Evolutionary conservation across 306 rosid species (phyloP), one percentile per base, ranked within the genome.

Genomic region (Dryas drummondii): DNA sequence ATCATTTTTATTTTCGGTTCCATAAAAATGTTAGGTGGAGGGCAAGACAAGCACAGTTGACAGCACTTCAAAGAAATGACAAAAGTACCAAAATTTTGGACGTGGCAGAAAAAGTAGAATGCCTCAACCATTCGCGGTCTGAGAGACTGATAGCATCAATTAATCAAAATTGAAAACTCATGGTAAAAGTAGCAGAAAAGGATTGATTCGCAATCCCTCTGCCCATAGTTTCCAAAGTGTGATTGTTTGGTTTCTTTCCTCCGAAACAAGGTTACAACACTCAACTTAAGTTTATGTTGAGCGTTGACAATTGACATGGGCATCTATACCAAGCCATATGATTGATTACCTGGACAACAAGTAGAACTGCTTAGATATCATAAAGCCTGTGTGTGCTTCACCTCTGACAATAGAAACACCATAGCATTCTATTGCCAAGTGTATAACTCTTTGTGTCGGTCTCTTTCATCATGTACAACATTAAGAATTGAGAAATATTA

Each of bases 1-100:
- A 13, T 32, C 19, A 9, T 71, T 4, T 71, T 1, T 56, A 19
- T 19, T 45, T 57, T 32, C 1, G 5, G 48, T 49, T 73, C 37
- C 16, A 46, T 45, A 4, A 7, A 55, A 45, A 15, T 47, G 58
- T n/a, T 32, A 15, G 76, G 68, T 59, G 53, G 68, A 59, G 76
- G 4, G 49, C 76, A 59, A 59, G 76, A 73, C 76, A 73, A 61
- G 7, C 68, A 73, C 40, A 59, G 48, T 37, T 27, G 76, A 59
- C 68, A 59, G 57, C 76, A 59, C 13, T 47, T 16, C 45, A 26
- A 58, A 4, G 42, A 58, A 14, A 58, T 71, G 66, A 71, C 66
- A 71, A 45, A 72, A 72, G 45, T 57, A 45, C 66, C 15, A 1
- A 17, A 5, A 7, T 70, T 54, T 41, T 17, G 53, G 52, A 41